phyloP scores from a whole-genome alignment of 371 early-diverging fungal species.

The Apophysomyces elegans region DNA sequence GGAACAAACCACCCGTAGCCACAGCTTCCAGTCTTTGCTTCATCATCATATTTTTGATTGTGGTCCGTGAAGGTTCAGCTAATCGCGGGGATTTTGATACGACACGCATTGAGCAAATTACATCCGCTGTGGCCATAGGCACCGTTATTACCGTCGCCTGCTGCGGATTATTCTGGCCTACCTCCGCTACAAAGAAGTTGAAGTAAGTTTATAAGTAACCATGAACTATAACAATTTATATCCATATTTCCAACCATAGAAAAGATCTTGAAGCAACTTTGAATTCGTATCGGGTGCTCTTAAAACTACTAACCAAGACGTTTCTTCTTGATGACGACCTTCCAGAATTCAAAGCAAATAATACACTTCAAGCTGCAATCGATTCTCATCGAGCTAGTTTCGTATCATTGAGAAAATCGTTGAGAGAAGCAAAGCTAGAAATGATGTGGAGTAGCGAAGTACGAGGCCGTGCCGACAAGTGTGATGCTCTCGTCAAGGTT shows the following conservation, averaged over 20 bases:
- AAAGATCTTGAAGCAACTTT: constrained; percentile 62
- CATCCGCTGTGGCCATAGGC: constrained; percentile 59
- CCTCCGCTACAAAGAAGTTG: constrained; percentile 61
- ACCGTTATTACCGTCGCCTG: constrained; percentile 58
- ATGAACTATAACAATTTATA: neutral
- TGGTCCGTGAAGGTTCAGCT: constrained; percentile 56
- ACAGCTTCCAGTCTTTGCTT: constrained; percentile 66
- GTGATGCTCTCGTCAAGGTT: constrained; percentile 50
- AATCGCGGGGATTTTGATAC: constrained; percentile 57
- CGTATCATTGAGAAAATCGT: constrained; percentile 61
- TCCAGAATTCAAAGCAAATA: constrained; percentile 56
- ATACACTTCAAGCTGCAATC: constrained; percentile 57
- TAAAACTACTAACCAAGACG: constrained; percentile 67
- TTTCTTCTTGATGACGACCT: constrained; percentile 68
- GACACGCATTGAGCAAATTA: constrained; percentile 59
- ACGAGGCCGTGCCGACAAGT: constrained; percentile 41
- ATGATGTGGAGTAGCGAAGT: constrained; percentile 56
- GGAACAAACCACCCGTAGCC: constrained; percentile 66
- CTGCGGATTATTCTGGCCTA: constrained; percentile 66
- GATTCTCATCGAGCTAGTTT: constrained; percentile 69
- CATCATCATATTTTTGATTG: constrained; percentile 60
- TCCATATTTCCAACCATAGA: constrained; percentile 23
- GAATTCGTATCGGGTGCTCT: constrained; percentile 55
- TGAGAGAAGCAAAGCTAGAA: constrained; percentile 70
- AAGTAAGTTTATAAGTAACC: constrained; percentile 28